Percentiles rank a stretch among this genome's conserved stretches.
These are phyloP conservation scores for Komagataella mondaviorum DNA, from an alignment of 805 yeast genomes.

Conservation along the genomic window DNA sequence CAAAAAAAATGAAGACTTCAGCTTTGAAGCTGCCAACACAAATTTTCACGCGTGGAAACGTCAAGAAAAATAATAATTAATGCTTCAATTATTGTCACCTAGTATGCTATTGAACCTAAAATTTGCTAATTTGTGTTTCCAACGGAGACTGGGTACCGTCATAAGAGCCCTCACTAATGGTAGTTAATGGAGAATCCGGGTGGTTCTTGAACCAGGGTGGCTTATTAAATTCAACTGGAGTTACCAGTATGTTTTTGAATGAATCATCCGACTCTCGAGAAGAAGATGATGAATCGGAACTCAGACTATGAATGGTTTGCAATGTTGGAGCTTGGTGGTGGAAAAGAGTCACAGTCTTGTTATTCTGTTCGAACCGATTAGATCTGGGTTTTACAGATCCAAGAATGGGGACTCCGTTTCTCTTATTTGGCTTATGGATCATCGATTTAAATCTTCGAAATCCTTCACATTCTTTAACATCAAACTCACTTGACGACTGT, in stretches of 20 bases:
- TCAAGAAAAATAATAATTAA: background rate
- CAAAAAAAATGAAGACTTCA: background rate
- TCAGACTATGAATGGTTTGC: background rate
- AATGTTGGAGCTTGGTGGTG: constrained; percentile 7
- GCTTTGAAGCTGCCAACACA: background rate
- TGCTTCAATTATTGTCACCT: background rate
- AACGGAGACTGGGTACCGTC: background rate
- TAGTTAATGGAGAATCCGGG: background rate
- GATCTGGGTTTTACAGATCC: background rate
- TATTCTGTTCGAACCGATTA: background rate
- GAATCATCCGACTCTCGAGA: background rate
- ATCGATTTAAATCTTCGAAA: background rate
- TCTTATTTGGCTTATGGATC: background rate
- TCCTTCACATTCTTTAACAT: background rate
- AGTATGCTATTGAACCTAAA: background rate
- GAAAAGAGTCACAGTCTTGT: constrained; percentile 4
- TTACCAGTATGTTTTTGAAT: background rate
- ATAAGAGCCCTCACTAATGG: background rate
- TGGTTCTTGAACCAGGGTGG: background rate
- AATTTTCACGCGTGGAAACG: background rate
- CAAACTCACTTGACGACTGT: background rate
- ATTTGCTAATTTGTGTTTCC: background rate
- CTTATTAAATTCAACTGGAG: background rate
- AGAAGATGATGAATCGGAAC: background rate
- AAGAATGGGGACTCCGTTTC: background rate